These are phyloP conservation scores for Arthromyces matolae DNA, from an alignment of 768 basidiomycete species.

Conservation along the genomic window DNA sequence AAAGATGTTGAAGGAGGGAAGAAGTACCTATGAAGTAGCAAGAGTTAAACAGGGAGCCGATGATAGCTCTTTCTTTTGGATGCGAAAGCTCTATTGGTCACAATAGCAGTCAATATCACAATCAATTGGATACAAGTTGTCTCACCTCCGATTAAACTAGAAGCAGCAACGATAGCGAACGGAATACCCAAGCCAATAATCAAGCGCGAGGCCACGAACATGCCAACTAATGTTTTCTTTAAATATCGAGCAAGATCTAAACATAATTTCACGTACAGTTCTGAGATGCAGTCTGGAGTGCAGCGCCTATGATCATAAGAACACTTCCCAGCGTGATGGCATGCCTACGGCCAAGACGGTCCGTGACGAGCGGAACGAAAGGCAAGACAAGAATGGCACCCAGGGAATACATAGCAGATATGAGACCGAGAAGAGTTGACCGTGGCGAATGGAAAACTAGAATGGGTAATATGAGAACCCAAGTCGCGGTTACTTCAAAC, in stretches of 20 bases:
- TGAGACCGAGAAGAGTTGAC: constrained; percentile 50
- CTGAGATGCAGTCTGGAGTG: constrained; percentile 41
- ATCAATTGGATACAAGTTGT: not conserved
- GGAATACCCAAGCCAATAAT: constrained; percentile 57
- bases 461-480: not conserved
- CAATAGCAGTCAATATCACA: not conserved
- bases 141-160: constrained; percentile 56
- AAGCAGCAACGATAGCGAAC: constrained; percentile 61
- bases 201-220: constrained; percentile 56
- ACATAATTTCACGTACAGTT: constrained; percentile 47
- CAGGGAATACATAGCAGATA: constrained; percentile 58
- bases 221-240: constrained; percentile 38
- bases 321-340: constrained; percentile 51
- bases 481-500: not conserved
- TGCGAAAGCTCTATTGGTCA: constrained; percentile 60
- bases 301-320: constrained; percentile 46
- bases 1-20: too few species aligned
- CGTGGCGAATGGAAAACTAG: constrained; percentile 54
- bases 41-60: constrained; percentile 62
- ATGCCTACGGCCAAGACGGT: constrained; percentile 45
- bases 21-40: constrained; percentile 54
- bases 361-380: constrained; percentile 47
- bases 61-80: constrained; percentile 63
- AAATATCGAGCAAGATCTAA: not conserved
- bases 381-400: constrained; percentile 55